Percentiles rank a stretch among this genome's conserved stretches.
phyloP scores from a whole-genome alignment of 225 moss, liverwort and hornwort genomes.

The Marchantia paleacea region DNA sequence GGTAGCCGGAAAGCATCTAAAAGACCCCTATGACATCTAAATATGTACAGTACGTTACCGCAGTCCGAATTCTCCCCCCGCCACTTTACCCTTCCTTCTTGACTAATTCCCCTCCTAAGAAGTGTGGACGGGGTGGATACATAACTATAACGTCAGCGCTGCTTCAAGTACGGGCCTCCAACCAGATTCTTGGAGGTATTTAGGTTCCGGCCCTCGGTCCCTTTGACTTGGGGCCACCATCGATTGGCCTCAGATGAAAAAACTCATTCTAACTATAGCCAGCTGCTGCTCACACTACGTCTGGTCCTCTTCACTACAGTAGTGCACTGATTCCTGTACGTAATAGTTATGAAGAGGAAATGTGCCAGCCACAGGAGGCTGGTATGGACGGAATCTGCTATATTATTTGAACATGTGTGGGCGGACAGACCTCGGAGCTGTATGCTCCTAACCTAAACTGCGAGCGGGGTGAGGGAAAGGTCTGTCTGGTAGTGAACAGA shows the following conservation, averaged over 20 bases:
- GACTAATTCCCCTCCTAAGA: background rate
- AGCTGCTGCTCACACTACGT: background rate
- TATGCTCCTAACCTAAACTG: background rate
- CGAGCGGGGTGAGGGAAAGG: background rate
- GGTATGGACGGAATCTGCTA: background rate
- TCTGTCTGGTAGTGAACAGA: background rate
- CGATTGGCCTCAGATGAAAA: background rate
- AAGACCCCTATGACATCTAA: no score
- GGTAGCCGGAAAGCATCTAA: no score
- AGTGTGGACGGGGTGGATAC: no score
- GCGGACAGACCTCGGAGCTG: background rate
- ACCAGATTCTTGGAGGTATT: no score
- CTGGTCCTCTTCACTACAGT: background rate
- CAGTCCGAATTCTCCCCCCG: background rate
- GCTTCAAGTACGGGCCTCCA: no score
- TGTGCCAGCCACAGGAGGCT: background rate
- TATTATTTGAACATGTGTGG: background rate
- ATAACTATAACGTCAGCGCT: no score
- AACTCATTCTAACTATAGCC: background rate
- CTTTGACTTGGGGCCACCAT: background rate
- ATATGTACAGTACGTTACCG: no score
- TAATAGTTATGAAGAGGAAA: background rate
- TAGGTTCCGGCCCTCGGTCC: background rate
- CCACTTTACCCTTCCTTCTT: background rate
- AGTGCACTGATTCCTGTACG: background rate